phyloP scores from a whole-genome alignment of 306 rosid genomes.

The Prunus padus region DNA sequence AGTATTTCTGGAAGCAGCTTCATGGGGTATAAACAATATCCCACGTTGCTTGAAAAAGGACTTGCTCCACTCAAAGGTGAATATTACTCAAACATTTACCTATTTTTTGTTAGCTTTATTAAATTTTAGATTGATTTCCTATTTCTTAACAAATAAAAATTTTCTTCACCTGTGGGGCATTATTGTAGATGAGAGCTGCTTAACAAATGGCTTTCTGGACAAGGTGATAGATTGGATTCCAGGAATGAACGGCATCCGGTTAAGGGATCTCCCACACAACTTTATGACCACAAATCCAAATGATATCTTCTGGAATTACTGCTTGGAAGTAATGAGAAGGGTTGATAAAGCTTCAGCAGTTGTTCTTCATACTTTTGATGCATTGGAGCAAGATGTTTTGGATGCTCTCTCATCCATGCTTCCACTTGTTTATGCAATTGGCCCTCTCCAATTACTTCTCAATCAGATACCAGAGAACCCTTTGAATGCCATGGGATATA shows the following conservation, averaged over 20 bases:
- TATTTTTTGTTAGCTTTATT: no score
- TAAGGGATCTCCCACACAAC: conserved; percentile 7
- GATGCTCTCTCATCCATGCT: not conserved
- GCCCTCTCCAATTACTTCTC: conserved; percentile 9
- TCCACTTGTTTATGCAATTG: conserved; percentile 1
- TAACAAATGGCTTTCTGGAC: conserved; percentile 22
- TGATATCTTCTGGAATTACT: not conserved
- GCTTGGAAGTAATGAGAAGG: not conserved
- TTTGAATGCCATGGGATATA: not conserved
- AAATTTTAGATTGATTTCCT: no score
- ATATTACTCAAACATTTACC: no score
- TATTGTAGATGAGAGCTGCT: conserved; percentile 13
- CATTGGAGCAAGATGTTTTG: conserved; percentile 16
- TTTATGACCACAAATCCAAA: not conserved
- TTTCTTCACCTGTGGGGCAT: not conserved
- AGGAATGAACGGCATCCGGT: not conserved
- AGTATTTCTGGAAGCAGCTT: not conserved
- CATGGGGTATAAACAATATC: not conserved
- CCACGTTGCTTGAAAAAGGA: not conserved
- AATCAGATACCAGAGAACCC: not conserved
- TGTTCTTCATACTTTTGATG: conserved; percentile 17
- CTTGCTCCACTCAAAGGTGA: not conserved
- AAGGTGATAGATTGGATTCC: conserved; percentile 20
- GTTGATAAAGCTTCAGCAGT: not conserved
- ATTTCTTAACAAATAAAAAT: no score